A percentile compares a stretch with the other conserved stretches of the same genome.
phyloP scores from a whole-genome alignment of 2,329 filamentous ascomycete genomes.

The Pyrenochaeta sp. region DNA sequence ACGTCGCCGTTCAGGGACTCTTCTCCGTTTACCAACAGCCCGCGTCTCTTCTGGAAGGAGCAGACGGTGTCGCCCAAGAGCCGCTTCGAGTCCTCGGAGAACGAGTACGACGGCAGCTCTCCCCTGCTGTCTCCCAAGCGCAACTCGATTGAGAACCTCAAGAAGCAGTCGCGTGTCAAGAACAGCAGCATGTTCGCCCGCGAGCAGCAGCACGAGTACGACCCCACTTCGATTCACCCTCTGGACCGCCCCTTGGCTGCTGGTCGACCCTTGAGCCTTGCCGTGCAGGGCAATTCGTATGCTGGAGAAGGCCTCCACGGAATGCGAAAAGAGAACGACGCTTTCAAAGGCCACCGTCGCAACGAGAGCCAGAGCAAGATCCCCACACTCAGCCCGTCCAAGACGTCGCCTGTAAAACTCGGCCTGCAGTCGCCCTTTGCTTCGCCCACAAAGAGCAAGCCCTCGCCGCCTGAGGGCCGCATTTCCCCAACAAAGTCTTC shows the following conservation, averaged over 20 bases:
- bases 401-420: conserved; percentile 65
- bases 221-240: conserved; percentile 77
- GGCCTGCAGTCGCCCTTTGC: conserved; percentile 59
- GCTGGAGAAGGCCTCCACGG: conserved; percentile 65
- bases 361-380: conserved; percentile 69
- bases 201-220: conserved; percentile 92
- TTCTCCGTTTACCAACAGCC: conserved; percentile 78
- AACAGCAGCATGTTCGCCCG: conserved; percentile 97
- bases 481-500: conserved; percentile 89
- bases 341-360: conserved; percentile 47
- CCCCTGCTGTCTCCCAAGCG: conserved; percentile 77
- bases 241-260: conserved; percentile 83
- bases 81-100: conserved; percentile 71
- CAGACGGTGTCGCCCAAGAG: conserved; percentile 69
- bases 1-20: conserved; percentile 82
- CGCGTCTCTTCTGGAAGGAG: conserved; percentile 89
- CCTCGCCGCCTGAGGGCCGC: conserved; percentile 53
- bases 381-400: conserved; percentile 65
- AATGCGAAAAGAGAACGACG: conserved; percentile 39
- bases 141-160: conserved; percentile 93
- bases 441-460: conserved; percentile 35
- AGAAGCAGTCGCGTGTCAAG: conserved; percentile 93
- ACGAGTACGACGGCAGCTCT: conserved; percentile 64
- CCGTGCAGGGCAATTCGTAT: conserved; percentile 76
- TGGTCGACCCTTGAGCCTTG: conserved; percentile 63